Conservation (phyloP, 139 green algal genomes). For the Trebouxia sp. region DNA sequence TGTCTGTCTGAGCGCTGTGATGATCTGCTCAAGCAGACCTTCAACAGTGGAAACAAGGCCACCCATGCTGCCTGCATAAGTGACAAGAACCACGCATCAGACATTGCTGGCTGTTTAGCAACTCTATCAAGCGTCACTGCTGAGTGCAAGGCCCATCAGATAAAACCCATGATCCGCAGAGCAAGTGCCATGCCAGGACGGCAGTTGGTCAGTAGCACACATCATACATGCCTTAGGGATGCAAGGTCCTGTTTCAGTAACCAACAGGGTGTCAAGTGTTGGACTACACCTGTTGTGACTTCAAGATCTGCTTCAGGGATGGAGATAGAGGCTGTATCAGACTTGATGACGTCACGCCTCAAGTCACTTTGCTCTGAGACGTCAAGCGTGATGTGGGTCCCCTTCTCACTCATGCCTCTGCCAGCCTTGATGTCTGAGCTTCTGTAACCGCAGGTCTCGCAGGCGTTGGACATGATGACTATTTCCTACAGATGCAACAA, state of each 20-base stretch:
- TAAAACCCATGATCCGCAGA: too few species aligned
- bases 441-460: constrained; percentile 60
- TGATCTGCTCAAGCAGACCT: constrained; percentile 42
- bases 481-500: constrained; percentile 37
- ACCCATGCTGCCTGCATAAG: constrained; percentile 51
- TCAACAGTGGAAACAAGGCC: constrained; percentile 71
- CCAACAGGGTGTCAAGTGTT: too few species aligned
- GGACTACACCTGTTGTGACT: constrained; percentile 35
- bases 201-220: too few species aligned
- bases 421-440: constrained; percentile 60
- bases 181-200: too few species aligned
- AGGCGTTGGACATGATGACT: constrained; percentile 65
- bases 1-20: background rate
- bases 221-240: too few species aligned
- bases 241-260: too few species aligned
- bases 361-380: constrained; percentile 55
- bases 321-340: constrained; percentile 41
- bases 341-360: constrained; percentile 70
- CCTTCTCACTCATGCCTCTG: constrained; percentile 41
- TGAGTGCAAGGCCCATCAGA: too few species aligned
- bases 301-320: constrained; percentile 68
- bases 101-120: too few species aligned
- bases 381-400: constrained; percentile 33
- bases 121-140: too few species aligned
- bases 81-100: too few species aligned